These are phyloP conservation scores for Ascochyta pisi DNA, from an alignment of 2,329 filamentous ascomycete genomes.

Conservation along the genomic window DNA sequence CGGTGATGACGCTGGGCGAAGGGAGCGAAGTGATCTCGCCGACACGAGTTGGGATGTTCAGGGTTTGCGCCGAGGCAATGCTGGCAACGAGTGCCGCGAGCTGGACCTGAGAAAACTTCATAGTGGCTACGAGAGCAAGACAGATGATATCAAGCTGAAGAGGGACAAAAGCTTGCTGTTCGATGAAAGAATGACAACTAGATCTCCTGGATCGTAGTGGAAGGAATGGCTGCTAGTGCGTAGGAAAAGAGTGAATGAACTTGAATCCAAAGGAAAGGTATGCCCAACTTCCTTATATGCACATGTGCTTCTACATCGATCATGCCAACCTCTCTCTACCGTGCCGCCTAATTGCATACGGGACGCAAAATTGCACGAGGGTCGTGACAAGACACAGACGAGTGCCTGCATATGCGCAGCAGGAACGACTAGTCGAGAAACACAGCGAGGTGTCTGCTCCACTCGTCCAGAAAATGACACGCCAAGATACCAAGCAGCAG, in stretches of 20 bases:
- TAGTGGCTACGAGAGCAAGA: conserved; percentile 9
- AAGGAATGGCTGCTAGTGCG: not conserved
- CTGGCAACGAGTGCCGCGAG: conserved; percentile 33
- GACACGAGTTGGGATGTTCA: conserved; percentile 42
- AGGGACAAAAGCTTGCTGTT: not conserved
- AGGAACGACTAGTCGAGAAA: not conserved
- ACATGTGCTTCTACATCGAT: not conserved
- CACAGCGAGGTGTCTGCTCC: not conserved
- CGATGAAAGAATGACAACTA: conserved; percentile 5
- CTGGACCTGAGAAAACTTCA: conserved; percentile 30
- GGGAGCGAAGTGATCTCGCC: conserved; percentile 40
- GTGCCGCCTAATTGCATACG: not conserved
- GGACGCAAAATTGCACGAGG: conserved; percentile 4
- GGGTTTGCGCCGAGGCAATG: conserved; percentile 38
- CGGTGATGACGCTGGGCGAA: conserved; percentile 31
- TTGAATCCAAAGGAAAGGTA: not conserved
- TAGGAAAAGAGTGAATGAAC: not conserved
- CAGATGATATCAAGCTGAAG: not conserved
- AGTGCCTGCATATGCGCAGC: conserved; percentile 3
- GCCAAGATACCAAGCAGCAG: conserved; percentile 6
- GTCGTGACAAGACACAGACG: conserved; percentile 2
- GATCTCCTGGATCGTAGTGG: conserved; percentile 9
- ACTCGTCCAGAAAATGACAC: not conserved
- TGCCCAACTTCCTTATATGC: not conserved
- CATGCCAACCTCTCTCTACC: not conserved